Evolutionary conservation across 2,329 filamentous ascomycete genomes (phyloP), one percentile per base, ranked within the genome.

Genomic region (Didymella lethalis): DNA sequence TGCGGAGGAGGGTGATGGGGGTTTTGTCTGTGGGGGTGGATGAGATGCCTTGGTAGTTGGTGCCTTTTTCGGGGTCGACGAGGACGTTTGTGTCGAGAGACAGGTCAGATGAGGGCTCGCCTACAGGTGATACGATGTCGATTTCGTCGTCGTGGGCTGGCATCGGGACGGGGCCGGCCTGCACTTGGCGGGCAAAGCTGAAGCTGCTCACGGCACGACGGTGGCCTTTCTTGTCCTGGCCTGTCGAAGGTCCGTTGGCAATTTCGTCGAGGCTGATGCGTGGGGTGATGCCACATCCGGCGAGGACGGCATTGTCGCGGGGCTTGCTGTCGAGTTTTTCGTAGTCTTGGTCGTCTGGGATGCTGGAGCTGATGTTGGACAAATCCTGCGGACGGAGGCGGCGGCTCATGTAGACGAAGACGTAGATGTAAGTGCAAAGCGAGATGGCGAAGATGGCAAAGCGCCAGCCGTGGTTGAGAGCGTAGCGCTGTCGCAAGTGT

Each of bases 391-490:
- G 61, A n/a, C 54, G 52, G 10, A 64, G 45, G 16, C 61, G 61
- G 29, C 59, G 58, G 36, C 44, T 50, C 29, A 79, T 68, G 56
- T 75, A 76, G 43, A 75, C 61, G 64, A 79, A 81, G 20, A 83
- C 75, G 53, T 79, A 81, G 1, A 74, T 67, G 56, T 82, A 82
- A 20, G 81, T 79, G 34, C 58, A 66, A 18, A 81, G 72, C 0
- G 78, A 80, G 7, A 67, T 65, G 36, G 78, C 59, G 49, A 82
- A 79, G 38, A 82, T 78, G 16, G 74, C 70, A 48, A 82, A 75
- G 6, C 81, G 77, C 80, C 80, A 82, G 40, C 76, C 80, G 55
- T 83, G 80, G 0, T 78, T 79, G 48, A 83, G 70, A 2, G 69
- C 75, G 57, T 82, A 83, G 26, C 81, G 77, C n/a, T 81, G 70